These are phyloP conservation scores for Fraxinus excelsior DNA, from an alignment of 257 asterid genomes.

Conservation along the genomic window DNA sequence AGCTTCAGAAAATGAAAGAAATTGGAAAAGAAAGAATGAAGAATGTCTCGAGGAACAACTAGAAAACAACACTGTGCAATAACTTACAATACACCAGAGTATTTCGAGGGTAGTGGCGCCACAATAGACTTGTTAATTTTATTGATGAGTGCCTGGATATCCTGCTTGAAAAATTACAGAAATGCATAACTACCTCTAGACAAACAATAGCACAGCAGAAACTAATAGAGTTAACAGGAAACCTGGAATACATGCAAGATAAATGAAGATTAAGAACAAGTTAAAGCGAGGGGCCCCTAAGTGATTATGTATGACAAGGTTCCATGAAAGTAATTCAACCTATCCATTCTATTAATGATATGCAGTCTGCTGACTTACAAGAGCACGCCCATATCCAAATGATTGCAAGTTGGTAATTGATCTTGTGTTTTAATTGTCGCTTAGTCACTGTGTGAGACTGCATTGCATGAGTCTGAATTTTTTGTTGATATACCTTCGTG, in stretches of 20 bases:
- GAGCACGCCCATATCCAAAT: background rate
- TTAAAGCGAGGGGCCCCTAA: conserved; percentile 4
- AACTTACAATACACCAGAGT: conserved; percentile 84
- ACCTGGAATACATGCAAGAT: background rate
- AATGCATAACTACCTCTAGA: conserved; percentile 24
- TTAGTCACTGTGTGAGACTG: no score
- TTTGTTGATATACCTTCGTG: no score
- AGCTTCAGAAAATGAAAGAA: conserved; percentile 3
- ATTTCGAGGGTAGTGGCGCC: conserved; percentile 77
- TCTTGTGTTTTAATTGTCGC: no score
- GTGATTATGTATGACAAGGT: conserved; percentile 17
- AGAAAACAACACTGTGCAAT: conserved; percentile 17
- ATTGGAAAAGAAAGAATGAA: conserved; percentile 4
- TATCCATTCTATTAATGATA: background rate
- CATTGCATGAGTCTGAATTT: no score
- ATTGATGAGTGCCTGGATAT: conserved; percentile 93
- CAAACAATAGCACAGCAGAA: conserved; percentile 14
- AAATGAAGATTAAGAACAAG: conserved; percentile 13
- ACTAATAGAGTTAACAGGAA: conserved; percentile 22
- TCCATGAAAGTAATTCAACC: conserved; percentile 3
- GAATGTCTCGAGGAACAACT: conserved; percentile 1
- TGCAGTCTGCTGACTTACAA: background rate
- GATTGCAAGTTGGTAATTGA: no score
- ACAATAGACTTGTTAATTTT: conserved; percentile 85
- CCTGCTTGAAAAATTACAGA: conserved; percentile 48